Evolutionary conservation across 116 monocot genomes (phyloP), one percentile per base, ranked within the genome.

Genomic region (Posidonia oceanica): DNA sequence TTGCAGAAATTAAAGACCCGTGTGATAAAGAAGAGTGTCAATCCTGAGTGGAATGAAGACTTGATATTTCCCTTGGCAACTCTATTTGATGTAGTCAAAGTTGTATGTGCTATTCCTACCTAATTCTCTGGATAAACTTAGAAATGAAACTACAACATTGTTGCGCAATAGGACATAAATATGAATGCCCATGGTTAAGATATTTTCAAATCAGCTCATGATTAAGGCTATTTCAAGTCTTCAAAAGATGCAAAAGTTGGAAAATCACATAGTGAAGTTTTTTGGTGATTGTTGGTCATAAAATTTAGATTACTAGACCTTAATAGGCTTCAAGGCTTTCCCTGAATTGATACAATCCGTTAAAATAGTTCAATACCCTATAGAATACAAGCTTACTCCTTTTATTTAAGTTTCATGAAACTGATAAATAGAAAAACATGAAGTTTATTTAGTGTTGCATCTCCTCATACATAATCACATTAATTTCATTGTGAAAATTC

Each of bases 31-130:
- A 80, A 77, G 62, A 81, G 57, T 64, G 65, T 81, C 12, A 91
- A 87, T 61, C 91, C 91, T 7, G 87, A 74, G 48, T 91, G 91
- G 91, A 75, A 91, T 57, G 91, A 91, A 72, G 87, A 87, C 51
- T 44, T 94, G 59, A 90, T 87, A 14, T 76, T 94, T 39, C 80
- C 83, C 7, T 67, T 86, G 67, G 36, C 76, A 15, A 66, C 84
- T 37, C 90, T 84, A 36, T 61, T 48, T 51, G 20, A 61, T 7
- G 59, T 82, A 18, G 56, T 94, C 44, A 82, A 57, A 66, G 64
- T 94, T 58, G 90, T 94, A 82, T 66, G 77, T 60, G 3, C 8
- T 5, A 15, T 64, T 77, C 14, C 44, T 67, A 23, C 57, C 58
- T 60, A 2, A 56, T 40, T 67, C 54, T 65, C 61, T 73, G 22